phyloP scores from a whole-genome alignment of 345 rosid species.

The Arabidopsis arenosa region DNA sequence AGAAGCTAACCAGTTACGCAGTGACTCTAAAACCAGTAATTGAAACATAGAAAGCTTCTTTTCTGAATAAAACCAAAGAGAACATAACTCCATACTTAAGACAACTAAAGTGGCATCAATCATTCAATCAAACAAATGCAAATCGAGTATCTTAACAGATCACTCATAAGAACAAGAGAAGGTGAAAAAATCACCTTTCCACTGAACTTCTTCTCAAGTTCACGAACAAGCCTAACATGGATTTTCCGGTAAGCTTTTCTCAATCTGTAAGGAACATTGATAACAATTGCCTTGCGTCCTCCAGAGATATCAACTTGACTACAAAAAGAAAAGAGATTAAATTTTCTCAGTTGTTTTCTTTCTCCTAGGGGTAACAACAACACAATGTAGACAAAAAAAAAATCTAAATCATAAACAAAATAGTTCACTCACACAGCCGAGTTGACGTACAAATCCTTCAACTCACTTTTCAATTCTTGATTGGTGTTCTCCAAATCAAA shows the following conservation, averaged over 20 bases:
- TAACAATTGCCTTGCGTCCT: constrained; percentile 73
- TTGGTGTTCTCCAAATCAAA: constrained; percentile 86
- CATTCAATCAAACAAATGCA: not conserved
- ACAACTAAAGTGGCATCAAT: not conserved
- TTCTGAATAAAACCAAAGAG: not conserved
- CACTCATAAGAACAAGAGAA: not conserved
- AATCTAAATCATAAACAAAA: not conserved
- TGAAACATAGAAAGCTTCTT: not conserved
- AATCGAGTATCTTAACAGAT: not conserved
- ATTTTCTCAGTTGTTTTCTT: not conserved
- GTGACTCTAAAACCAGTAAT: not conserved
- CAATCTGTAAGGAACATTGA: constrained; percentile 78
- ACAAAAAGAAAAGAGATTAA: constrained; percentile 19
- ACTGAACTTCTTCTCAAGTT: constrained; percentile 89
- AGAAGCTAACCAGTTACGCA: not conserved
- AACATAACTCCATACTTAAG: not conserved
- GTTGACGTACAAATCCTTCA: constrained; percentile 83
- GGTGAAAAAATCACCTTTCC: constrained; percentile 60
- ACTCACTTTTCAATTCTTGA: constrained; percentile 80
- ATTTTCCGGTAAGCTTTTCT: constrained; percentile 80
- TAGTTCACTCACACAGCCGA: constrained; percentile 62
- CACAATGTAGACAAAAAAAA: not conserved
- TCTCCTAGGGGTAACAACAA: not conserved
- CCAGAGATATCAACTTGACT: constrained; percentile 87
- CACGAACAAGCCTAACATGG: constrained; percentile 85